Percentiles rank a stretch among this genome's conserved stretches.
Conservation (phyloP, 202 grass and related monocot genomes). For the Bolboschoenoplectus hybrid region DNA sequence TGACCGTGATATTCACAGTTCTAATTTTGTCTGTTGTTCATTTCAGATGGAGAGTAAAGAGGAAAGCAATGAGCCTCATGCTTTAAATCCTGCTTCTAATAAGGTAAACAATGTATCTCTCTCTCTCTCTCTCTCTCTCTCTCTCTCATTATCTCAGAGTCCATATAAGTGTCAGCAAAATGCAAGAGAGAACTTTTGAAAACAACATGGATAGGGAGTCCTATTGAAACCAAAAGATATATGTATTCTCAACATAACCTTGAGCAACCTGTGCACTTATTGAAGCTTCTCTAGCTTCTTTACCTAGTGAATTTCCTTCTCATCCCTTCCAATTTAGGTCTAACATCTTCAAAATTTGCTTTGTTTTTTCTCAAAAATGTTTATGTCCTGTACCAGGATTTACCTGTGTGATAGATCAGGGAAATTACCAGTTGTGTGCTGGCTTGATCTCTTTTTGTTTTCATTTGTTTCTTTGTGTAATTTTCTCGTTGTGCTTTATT, state of each 20-base stretch:
- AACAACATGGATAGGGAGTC: neutral
- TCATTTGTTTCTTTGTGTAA: neutral
- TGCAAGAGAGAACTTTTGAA: neutral
- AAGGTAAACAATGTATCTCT: slow-evolving; percentile 5
- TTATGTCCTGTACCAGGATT: neutral
- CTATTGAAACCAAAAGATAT: neutral
- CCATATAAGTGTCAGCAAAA: neutral
- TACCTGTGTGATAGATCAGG: neutral
- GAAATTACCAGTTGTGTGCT: neutral
- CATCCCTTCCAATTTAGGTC: neutral
- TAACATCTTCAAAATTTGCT: neutral
- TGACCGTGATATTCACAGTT: neutral
- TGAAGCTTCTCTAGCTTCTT: neutral
- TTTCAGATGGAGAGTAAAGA: slow-evolving; percentile 40
- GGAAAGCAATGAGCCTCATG: slow-evolving; percentile 21
- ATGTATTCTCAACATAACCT: neutral
- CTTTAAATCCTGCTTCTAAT: slow-evolving; percentile 15
- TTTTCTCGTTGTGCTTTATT: neutral
- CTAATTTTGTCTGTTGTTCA: slow-evolving; percentile 3
- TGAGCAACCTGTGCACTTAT: neutral
- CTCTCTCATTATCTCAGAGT: neutral
- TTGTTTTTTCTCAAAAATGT: neutral
- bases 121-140: neutral
- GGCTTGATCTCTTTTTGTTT: neutral
- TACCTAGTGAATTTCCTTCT: neutral